phyloP scores from a whole-genome alignment of 2,329 filamentous ascomycete genomes.

The Orbilia blumenaviensis region DNA sequence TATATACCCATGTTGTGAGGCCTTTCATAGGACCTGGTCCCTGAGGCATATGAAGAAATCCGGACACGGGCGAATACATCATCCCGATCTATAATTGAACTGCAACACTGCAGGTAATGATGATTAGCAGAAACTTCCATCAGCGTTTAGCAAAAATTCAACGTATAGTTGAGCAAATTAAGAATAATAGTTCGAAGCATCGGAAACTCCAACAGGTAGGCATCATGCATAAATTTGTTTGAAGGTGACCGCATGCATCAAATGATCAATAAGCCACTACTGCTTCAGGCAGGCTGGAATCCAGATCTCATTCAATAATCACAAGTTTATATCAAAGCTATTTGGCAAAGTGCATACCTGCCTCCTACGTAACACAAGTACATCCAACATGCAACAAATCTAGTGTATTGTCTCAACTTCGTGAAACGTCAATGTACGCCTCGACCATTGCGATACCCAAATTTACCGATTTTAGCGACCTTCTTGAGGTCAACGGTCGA shows the following conservation, averaged over 20 bases:
- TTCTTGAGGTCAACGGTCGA: too few species aligned
- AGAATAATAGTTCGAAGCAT: too few species aligned
- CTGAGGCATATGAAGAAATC: not conserved
- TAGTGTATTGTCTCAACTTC: not conserved
- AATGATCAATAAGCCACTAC: not conserved
- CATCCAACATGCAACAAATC: slow-evolving; percentile 7
- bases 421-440: not conserved
- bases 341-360: not conserved
- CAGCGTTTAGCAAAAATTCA: not conserved
- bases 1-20: not conserved
- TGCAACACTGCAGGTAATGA: too few species aligned
- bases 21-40: not conserved
- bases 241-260: slow-evolving; percentile 14
- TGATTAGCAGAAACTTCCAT: too few species aligned
- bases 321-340: too few species aligned
- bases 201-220: not conserved
- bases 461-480: too few species aligned
- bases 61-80: not conserved
- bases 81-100: not conserved
- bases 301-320: too few species aligned
- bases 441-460: too few species aligned
- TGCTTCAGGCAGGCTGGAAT: not conserved
- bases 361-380: not conserved
- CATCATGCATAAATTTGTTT: not conserved
- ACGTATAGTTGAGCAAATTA: not conserved